phyloP scores from a whole-genome alignment of 768 basidiomycete genomes.

The Crucibulum laeve region DNA sequence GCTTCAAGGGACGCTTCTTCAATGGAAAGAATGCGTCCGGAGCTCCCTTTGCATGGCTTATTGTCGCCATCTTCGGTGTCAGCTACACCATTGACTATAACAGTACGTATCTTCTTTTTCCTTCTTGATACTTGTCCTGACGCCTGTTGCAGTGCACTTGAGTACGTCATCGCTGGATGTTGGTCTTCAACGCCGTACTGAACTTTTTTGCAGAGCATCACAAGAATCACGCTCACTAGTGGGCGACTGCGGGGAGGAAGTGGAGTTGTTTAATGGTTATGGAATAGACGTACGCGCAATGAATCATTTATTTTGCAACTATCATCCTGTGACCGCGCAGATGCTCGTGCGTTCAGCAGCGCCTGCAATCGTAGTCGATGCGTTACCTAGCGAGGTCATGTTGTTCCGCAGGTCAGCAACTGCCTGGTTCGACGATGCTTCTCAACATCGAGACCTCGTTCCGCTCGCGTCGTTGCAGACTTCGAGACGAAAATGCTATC shows the following conservation, averaged over 20 bases:
- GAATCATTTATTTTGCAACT: too few relatives aligned
- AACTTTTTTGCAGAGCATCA: conserved; percentile 62
- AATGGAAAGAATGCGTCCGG: conserved; percentile 83
- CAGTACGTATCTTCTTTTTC: conserved; percentile 50
- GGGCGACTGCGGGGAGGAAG: background rate
- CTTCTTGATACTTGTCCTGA: conserved; percentile 1
- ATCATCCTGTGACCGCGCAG: too few relatives aligned
- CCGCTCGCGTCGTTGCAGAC: too few relatives aligned
- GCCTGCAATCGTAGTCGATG: too few relatives aligned
- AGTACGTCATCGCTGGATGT: conserved; percentile 45
- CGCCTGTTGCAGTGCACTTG: conserved; percentile 61
- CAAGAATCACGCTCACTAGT: conserved; percentile 85
- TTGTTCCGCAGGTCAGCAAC: too few relatives aligned
- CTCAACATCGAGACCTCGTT: too few relatives aligned
- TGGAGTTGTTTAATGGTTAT: too few relatives aligned
- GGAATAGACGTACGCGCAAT: too few relatives aligned
- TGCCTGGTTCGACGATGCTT: too few relatives aligned
- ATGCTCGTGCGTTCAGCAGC: too few relatives aligned
- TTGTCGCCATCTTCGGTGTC: conserved; percentile 65
- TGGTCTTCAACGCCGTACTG: conserved; percentile 11
- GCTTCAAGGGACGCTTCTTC: conserved; percentile 81
- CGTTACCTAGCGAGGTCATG: too few relatives aligned
- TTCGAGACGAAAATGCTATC: too few relatives aligned
- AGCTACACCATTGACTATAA: conserved; percentile 90
- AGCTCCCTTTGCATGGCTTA: conserved; percentile 57